Base-by-base conservation (phyloP, 805 yeast genomes). In the Pichia cephalocereana region DNA sequence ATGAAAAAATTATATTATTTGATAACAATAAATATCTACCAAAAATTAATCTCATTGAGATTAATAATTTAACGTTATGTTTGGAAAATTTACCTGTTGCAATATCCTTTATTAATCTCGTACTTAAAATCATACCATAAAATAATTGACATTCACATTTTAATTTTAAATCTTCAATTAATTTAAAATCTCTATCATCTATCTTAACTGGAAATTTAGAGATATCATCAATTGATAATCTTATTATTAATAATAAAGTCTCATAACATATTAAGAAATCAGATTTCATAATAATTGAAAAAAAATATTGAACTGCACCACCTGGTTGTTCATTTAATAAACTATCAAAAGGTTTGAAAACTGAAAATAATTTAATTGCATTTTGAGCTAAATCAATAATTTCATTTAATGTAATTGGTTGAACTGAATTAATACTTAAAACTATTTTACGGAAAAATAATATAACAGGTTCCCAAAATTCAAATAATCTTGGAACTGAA, bases 401-500 rank as follows among this genome's bases (percentile, higher is more conserved):
- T 31, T 43, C 45, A 45, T 50, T 47, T 6, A 53, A 12, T 2
- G 46, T 32, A 17, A 53, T 49, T 12, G 50, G 45, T 4, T 15
- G 12, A 6, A 46, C 45, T 8, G 56, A 53, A 37, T 41, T 52
- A 17, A 53, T 45, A 14, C 34, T 4, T 8, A 12, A 19, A n/a
- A 47, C 37, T 2, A 47, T 28, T 14, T 40, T 45, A 44, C 40
- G 50, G 18, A 40, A 46, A n/a, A 37, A 39, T 34, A 38, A 18
- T 7, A 52, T 19, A 12, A 43, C 23, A 32, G 51, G 47, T 9
- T 41, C 45, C 34, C 47, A 38, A 38, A 41, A 42, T 41, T 54
- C 58, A 41, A 11, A 18, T 23, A 48, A 26, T 12, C 41, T 40
- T 27, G 53, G 52, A 23, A 40, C 28, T 31, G 55, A 52, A 26